Conservation (phyloP, 2,329 filamentous ascomycete genomes). For the Colletotrichum gloeosporioides region DNA sequence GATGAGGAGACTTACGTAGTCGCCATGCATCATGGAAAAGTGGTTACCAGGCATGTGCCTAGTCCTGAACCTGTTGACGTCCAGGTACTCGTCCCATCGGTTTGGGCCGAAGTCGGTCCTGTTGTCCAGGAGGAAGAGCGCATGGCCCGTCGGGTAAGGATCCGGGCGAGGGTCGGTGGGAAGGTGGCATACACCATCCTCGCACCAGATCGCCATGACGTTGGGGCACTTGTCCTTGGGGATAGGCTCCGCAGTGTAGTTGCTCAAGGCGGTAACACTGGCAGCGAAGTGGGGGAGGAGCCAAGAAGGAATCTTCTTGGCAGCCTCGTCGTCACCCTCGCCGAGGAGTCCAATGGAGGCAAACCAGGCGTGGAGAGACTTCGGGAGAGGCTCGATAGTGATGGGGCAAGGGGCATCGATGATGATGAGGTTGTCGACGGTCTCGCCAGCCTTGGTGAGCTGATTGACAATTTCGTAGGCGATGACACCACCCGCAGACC, state of each 20-base stretch:
- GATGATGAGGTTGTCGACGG: slow-evolving; percentile 65
- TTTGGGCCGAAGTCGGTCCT: slow-evolving; percentile 74
- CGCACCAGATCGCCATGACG: slow-evolving; percentile 73
- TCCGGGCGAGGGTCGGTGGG: slow-evolving; percentile 70
- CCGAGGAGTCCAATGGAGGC: slow-evolving; percentile 75
- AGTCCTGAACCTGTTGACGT: slow-evolving; percentile 64
- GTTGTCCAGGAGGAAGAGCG: slow-evolving; percentile 76
- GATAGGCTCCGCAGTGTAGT: slow-evolving; percentile 71
- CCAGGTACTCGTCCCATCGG: slow-evolving; percentile 71
- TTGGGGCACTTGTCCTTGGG: slow-evolving; percentile 63
- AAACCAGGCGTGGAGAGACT: slow-evolving; percentile 72
- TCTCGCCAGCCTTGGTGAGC: slow-evolving; percentile 61
- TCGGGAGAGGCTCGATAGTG: slow-evolving; percentile 71
- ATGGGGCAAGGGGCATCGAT: slow-evolving; percentile 72
- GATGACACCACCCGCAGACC: slow-evolving; percentile 79
- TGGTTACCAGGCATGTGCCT: slow-evolving; percentile 75
- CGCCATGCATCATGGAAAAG: slow-evolving; percentile 78
- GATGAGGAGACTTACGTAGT: slow-evolving; percentile 35
- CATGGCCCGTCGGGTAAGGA: slow-evolving; percentile 64
- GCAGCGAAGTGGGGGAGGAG: slow-evolving; percentile 76
- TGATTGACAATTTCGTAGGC: slow-evolving; percentile 71
- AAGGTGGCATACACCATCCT: slow-evolving; percentile 74
- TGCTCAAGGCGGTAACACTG: slow-evolving; percentile 70
- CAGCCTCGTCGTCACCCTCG: slow-evolving; percentile 53
- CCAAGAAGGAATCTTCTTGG: slow-evolving; percentile 71